phyloP scores from a whole-genome alignment of 192 early-diverging fungal species.

The Backusella westeae region DNA sequence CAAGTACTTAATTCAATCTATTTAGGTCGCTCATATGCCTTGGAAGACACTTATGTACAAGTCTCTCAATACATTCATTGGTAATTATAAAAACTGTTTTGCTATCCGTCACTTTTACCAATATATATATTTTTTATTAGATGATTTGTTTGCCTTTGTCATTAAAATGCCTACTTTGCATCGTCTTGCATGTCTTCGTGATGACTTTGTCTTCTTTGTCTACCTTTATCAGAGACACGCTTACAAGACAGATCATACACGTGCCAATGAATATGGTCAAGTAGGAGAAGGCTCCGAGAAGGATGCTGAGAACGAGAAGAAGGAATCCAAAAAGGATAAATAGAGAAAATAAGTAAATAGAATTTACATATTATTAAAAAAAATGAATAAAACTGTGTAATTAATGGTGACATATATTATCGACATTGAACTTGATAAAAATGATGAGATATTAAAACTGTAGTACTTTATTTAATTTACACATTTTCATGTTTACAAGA shows the following conservation, averaged over 20 bases:
- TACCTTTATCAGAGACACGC: slow-evolving; percentile 83
- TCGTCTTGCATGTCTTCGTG: slow-evolving; percentile 78
- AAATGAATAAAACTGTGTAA: not conserved
- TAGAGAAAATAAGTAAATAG: not conserved
- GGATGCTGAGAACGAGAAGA: slow-evolving; percentile 8
- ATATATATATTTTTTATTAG: slow-evolving; percentile 22
- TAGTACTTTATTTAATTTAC: too few species aligned
- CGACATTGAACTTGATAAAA: not conserved
- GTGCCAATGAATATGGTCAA: slow-evolving; percentile 91
- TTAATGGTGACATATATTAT: not conserved
- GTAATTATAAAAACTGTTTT: slow-evolving; percentile 2
- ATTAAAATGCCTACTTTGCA: slow-evolving; percentile 95
- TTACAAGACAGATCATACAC: slow-evolving; percentile 78
- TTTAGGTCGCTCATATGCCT: slow-evolving; percentile 86
- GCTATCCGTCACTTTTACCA: not conserved
- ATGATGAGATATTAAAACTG: not conserved
- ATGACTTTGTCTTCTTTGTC: slow-evolving; percentile 85
- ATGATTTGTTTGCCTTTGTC: slow-evolving; percentile 91
- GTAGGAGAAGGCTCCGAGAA: slow-evolving; percentile 34
- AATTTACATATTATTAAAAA: not conserved
- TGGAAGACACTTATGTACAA: slow-evolving; percentile 96
- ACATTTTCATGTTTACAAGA: too few species aligned
- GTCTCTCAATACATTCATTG: slow-evolving; percentile 60
- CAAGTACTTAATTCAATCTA: not conserved
- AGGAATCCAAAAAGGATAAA: slow-evolving; percentile 19